phyloP scores from a whole-genome alignment of 176 grass and related monocot species.

The Ampelocalamus luodianensis region DNA sequence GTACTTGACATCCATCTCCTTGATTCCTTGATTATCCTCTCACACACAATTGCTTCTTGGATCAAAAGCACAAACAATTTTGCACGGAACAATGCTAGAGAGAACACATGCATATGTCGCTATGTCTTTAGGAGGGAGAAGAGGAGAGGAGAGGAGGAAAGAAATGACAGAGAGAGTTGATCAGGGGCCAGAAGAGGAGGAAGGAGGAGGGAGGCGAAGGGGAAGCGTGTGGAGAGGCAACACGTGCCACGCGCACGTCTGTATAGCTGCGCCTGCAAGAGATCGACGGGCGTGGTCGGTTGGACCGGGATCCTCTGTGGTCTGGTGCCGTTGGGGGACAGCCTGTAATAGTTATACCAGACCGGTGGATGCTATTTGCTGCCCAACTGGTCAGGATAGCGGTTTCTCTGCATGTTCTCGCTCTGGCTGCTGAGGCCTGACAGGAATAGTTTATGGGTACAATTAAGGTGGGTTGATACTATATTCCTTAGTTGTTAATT shows the following conservation, averaged over 20 bases:
- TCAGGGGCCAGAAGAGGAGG: neutral
- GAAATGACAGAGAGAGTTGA: neutral
- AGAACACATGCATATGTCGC: neutral
- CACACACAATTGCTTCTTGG: neutral
- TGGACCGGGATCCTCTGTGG: conserved; percentile 40
- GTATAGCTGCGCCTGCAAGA: neutral
- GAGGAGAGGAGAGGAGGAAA: neutral
- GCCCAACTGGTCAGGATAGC: neutral
- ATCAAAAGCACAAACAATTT: neutral
- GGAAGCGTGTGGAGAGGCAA: conserved; percentile 43
- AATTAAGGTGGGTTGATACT: no score
- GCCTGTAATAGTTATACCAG: neutral
- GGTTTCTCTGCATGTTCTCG: neutral
- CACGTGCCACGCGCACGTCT: conserved; percentile 55
- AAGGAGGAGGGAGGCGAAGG: neutral
- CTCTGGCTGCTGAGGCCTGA: neutral
- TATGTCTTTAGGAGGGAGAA: neutral
- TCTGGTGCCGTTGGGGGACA: neutral
- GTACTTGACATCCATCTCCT: conserved; percentile 74
- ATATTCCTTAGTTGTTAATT: no score
- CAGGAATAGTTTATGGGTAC: neutral
- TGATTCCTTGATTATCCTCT: neutral
- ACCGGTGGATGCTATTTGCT: neutral
- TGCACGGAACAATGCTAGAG: neutral
- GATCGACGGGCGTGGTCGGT: neutral